Evolutionary conservation across 805 yeast genomes (phyloP).

Genomic region (Brettanomyces custersianus): DNA sequence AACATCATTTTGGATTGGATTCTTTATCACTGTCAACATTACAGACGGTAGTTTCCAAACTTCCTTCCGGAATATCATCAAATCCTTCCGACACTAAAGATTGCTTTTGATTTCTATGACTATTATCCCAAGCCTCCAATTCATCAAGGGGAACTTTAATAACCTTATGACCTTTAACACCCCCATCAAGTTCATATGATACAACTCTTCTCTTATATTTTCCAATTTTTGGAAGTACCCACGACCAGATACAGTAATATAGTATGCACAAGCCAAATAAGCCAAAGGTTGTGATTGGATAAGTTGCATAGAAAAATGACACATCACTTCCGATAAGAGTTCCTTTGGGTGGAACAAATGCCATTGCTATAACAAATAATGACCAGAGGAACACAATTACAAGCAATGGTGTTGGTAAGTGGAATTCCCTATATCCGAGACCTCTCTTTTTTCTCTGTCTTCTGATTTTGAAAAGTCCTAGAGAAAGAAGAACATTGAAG

Average conservation of each 20-base stretch:
- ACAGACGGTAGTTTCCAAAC: neutral
- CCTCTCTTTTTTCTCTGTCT: slow-evolving; percentile 26
- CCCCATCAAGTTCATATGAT: slow-evolving; percentile 25
- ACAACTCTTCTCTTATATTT: slow-evolving; percentile 26
- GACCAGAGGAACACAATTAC: slow-evolving; percentile 26
- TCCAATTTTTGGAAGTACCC: slow-evolving; percentile 26
- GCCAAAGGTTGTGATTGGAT: slow-evolving; percentile 30
- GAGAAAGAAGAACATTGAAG: slow-evolving; percentile 55
- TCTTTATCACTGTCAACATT: too few species aligned
- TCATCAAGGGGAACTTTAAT: slow-evolving; percentile 27
- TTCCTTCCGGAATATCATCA: neutral
- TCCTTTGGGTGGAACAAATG: slow-evolving; percentile 35
- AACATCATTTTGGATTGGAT: too few species aligned
- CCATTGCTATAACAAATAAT: slow-evolving; percentile 30
- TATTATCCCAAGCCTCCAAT: slow-evolving; percentile 26
- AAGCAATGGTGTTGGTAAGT: slow-evolving; percentile 27
- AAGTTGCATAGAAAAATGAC: slow-evolving; percentile 33
- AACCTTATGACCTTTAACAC: slow-evolving; percentile 32
- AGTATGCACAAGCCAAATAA: slow-evolving; percentile 23
- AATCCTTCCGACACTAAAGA: neutral
- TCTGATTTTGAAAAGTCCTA: slow-evolving; percentile 48
- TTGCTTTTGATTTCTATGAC: slow-evolving; percentile 4
- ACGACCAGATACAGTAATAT: slow-evolving; percentile 31
- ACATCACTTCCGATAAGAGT: slow-evolving; percentile 33
- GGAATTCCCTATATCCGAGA: slow-evolving; percentile 26